Conservation (phyloP, 164 flowering plant genomes). For the Aristolochia fimbriata region DNA sequence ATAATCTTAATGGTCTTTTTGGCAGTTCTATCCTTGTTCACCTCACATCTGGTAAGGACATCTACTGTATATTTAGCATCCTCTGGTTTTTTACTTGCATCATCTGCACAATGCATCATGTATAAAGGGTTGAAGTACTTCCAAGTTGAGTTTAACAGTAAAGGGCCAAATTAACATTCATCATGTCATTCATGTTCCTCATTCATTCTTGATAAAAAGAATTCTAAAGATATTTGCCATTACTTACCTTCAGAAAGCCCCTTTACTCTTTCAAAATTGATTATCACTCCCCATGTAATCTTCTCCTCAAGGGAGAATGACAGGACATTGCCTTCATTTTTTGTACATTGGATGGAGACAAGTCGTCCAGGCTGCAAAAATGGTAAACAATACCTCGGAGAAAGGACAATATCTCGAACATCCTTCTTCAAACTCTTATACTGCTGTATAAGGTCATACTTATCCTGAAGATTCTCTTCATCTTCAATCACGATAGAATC, state of each 20-base stretch:
- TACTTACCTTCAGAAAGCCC: constrained; percentile 52
- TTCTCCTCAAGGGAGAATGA: constrained; percentile 58
- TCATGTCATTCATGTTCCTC: too few relatives aligned
- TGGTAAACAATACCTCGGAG: constrained; percentile 85
- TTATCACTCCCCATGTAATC: constrained; percentile 84
- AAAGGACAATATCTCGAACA: constrained; percentile 55
- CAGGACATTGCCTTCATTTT: constrained; percentile 35
- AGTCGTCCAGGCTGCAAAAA: constrained; percentile 86
- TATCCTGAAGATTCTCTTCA: constrained; percentile 74
- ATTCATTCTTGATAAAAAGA: neutral
- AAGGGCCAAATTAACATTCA: too few relatives aligned
- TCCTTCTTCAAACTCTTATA: constrained; percentile 72
- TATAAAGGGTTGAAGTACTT: too few relatives aligned
- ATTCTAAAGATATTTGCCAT: neutral
- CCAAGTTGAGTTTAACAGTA: too few relatives aligned
- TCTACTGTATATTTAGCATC: constrained; percentile 69
- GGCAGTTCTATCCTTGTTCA: constrained; percentile 39
- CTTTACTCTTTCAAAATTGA: constrained; percentile 67
- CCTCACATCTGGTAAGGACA: constrained; percentile 81
- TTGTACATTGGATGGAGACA: constrained; percentile 46
- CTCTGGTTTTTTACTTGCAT: constrained; percentile 64
- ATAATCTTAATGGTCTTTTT: constrained; percentile 55
- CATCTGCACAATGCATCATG: constrained; percentile 32
- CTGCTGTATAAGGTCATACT: constrained; percentile 61
- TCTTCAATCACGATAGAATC: constrained; percentile 86